Evolutionary conservation across 1,284 basidiomycete genomes (phyloP).

Genomic region (Ustilago crameri): DNA sequence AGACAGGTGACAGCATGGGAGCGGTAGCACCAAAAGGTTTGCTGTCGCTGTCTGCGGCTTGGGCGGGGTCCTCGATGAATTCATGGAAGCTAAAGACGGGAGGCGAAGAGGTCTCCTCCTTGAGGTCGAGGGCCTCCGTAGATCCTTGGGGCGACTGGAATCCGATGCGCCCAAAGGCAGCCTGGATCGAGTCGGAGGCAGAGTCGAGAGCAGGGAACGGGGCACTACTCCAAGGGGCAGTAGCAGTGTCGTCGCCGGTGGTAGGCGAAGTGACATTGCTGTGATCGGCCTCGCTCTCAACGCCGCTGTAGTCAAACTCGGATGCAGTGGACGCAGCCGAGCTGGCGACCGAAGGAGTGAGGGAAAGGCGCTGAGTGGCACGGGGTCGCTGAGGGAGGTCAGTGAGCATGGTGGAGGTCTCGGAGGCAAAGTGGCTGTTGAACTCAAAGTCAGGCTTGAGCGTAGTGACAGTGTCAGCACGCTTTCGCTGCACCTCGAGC

Average conservation of each 20-base stretch:
- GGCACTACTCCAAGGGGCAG: conserved; percentile 20
- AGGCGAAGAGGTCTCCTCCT: conserved; percentile 13
- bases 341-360: conserved; percentile 51
- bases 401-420: conserved; percentile 21
- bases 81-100: conserved; percentile 55
- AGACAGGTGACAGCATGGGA: conserved; percentile 13
- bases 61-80: conserved; percentile 52
- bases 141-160: conserved; percentile 33
- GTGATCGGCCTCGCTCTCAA: conserved; percentile 40
- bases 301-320: conserved; percentile 47
- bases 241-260: conserved; percentile 20
- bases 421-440: conserved; percentile 21
- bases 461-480: conserved; percentile 50
- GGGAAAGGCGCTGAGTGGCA: conserved; percentile 51
- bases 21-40: neutral
- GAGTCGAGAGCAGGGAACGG: conserved; percentile 19
- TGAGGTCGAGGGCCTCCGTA: conserved; percentile 11
- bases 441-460: conserved; percentile 53
- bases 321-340: conserved; percentile 56
- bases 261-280: conserved; percentile 34
- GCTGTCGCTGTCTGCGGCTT: conserved; percentile 10
- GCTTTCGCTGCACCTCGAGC: conserved; percentile 47
- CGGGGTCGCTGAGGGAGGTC: conserved; percentile 48
- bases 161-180: conserved; percentile 39
- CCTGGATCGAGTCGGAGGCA: conserved; percentile 28